Base-by-base conservation (phyloP, 805 yeast genomes). In the Saccharomycopsis oosterbeekiorum region DNA sequence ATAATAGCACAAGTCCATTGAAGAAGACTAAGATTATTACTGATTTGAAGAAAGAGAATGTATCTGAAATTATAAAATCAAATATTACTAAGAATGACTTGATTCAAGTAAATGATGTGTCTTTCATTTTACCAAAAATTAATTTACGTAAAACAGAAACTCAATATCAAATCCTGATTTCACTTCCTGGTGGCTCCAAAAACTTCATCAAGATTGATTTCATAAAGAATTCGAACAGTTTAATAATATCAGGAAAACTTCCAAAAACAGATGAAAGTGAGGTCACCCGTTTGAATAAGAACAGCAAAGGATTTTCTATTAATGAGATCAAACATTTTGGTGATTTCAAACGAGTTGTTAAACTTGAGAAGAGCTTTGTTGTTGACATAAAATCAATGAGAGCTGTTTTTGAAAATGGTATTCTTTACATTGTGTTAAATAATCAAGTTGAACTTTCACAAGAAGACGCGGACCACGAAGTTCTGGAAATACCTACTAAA, bases 131-230 rank as follows among this genome's bases (percentile, higher is more conserved):
- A 2, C 53, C 53, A 24, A 47, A 47, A 21, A 47, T 47, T 34
- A 9, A 47, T 47, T 47, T 21, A 12, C 24, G 21, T 24, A 34
- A 47, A 26, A 47, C 53, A 4, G 29, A 12, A 21, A 21, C 53
- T 10, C 53, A 47, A 21, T 47, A 47, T 15, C 51, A 59, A 41
- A 40, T 59, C 15, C 42, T 59, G 29, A 72, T 79, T 3, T 75
- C 82, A 0, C 70, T 80, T 59, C 81, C 84, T 10, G 84, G 84
- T 59, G 80, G 80, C 19, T 63, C 72, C 1, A 76, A 75, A 67
- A 79, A 79, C 21, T 70, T 74, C 54, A 72, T 78, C 65, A 70
- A 75, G 14, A 68, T 80, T 59, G 83, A 80, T 67, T 80, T 75
- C 70, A 75, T 80, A 67, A 73, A 77, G 62, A 77, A 77, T 50